Percentiles rank a stretch among this genome's conserved stretches.
Evolutionary conservation across 2,329 filamentous ascomycete species (phyloP).

Genomic region (Talaromyces sp.): DNA sequence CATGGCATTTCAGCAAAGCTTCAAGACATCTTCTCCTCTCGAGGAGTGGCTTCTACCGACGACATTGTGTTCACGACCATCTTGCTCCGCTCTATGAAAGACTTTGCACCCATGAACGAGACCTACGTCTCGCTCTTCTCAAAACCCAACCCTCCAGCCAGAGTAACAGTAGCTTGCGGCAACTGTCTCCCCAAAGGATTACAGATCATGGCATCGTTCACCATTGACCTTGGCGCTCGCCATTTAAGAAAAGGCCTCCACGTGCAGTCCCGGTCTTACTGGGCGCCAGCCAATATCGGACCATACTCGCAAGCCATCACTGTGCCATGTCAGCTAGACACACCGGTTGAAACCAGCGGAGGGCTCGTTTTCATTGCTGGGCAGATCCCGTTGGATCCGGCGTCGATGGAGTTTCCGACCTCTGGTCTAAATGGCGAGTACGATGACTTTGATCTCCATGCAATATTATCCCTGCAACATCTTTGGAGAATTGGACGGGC

Average conservation of each 20-base stretch:
- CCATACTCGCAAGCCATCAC: slow-evolving; percentile 89
- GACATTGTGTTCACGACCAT: slow-evolving; percentile 53
- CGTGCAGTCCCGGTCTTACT: slow-evolving; percentile 90
- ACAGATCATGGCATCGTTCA: slow-evolving; percentile 58
- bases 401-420: slow-evolving; percentile 60
- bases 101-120: slow-evolving; percentile 71
- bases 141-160: slow-evolving; percentile 74
- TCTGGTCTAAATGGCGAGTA: slow-evolving; percentile 17
- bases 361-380: slow-evolving; percentile 68
- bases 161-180: slow-evolving; percentile 79
- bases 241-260: slow-evolving; percentile 58
- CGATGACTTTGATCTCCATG: slow-evolving; percentile 52
- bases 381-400: slow-evolving; percentile 83
- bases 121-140: slow-evolving; percentile 72
- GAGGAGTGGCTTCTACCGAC: slow-evolving; percentile 17
- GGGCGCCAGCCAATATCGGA: slow-evolving; percentile 96
- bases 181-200: slow-evolving; percentile 56
- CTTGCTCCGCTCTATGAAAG: slow-evolving; percentile 71
- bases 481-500: slow-evolving; percentile 76
- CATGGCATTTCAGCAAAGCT: slow-evolving; percentile 25
- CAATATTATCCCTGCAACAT: slow-evolving; percentile 77
- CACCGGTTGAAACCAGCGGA: slow-evolving; percentile 18
- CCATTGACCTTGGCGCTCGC: slow-evolving; percentile 36
- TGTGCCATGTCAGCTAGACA: slow-evolving; percentile 37
- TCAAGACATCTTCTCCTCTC: neutral